Conservation (phyloP, 73 alveolate genomes). For the Durusdinium trenchii region DNA sequence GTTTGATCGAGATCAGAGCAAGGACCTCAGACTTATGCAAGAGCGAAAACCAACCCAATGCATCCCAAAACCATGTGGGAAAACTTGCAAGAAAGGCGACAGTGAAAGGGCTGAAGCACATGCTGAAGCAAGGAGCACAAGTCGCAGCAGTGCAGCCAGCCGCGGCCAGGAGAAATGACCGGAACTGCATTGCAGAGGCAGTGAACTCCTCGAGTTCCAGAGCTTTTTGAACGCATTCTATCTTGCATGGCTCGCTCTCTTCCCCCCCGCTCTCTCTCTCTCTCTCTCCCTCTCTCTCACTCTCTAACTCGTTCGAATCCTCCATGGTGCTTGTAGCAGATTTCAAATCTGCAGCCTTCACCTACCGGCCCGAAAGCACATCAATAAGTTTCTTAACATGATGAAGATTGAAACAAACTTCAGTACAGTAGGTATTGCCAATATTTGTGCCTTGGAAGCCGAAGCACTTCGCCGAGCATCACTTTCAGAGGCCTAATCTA, state of each 20-base stretch:
- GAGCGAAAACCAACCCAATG: neutral
- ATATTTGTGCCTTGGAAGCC: constrained; percentile 41
- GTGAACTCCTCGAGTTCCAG: constrained; percentile 14
- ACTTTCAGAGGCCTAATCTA: constrained; percentile 68
- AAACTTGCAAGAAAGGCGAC: neutral
- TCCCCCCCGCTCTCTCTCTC: neutral
- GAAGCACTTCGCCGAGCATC: constrained; percentile 86
- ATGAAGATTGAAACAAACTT: neutral
- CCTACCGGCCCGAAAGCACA: neutral
- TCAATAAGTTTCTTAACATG: neutral
- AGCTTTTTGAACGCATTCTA: neutral
- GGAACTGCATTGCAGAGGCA: constrained; percentile 88
- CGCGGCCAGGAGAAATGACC: constrained; percentile 55
- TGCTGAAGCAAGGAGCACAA: constrained; percentile 6
- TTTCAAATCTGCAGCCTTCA: constrained; percentile 79
- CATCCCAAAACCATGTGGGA: neutral
- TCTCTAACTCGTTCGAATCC: neutral
- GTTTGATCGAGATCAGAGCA: constrained; percentile 57
- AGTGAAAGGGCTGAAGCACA: neutral
- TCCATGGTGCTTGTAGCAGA: constrained; percentile 73
- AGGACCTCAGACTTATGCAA: neutral
- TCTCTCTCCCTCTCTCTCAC: neutral
- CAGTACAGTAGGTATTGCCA: too few relatives aligned
- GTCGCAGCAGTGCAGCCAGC: constrained; percentile 89
- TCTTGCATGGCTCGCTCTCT: neutral